These are phyloP conservation scores for Barnettozyma pratensis DNA, from an alignment of 805 yeast species.

Conservation along the genomic window DNA sequence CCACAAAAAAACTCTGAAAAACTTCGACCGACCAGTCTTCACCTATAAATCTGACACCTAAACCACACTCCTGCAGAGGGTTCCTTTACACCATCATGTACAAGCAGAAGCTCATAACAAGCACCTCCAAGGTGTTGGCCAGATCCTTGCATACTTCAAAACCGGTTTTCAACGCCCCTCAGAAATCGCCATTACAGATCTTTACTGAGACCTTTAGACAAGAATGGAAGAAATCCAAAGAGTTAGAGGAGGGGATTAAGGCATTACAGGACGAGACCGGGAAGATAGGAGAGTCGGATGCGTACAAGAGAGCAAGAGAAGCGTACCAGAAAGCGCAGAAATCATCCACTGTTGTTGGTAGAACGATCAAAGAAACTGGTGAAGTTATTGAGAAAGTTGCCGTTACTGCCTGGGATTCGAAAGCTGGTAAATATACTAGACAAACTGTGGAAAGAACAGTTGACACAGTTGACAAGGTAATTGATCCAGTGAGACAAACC, in stretches of 20 bases:
- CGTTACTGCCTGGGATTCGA: slow-evolving; percentile 91
- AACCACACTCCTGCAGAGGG: too few species aligned
- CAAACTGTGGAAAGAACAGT: slow-evolving; percentile 79
- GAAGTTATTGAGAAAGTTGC: slow-evolving; percentile 89
- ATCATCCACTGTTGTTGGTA: slow-evolving; percentile 60
- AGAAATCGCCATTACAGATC: slow-evolving; percentile 81
- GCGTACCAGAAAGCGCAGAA: slow-evolving; percentile 85
- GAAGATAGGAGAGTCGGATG: slow-evolving; percentile 87
- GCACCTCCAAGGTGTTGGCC: not conserved
- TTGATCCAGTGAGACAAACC: slow-evolving; percentile 91
- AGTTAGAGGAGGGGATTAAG: slow-evolving; percentile 87
- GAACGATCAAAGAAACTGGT: slow-evolving; percentile 85
- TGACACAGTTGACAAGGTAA: slow-evolving; percentile 76
- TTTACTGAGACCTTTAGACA: slow-evolving; percentile 86
- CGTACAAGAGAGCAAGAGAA: slow-evolving; percentile 87
- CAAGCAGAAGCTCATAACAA: slow-evolving; percentile 6
- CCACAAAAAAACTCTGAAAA: not conserved
- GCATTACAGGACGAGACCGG: slow-evolving; percentile 96
- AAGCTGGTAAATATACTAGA: slow-evolving; percentile 86
- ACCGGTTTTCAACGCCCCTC: slow-evolving; percentile 24
- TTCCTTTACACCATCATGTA: not conserved
- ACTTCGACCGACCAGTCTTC: not conserved
- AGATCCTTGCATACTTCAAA: slow-evolving; percentile 23
- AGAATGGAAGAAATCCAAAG: slow-evolving; percentile 89
- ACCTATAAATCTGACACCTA: too few species aligned